Evolutionary conservation across 75 land plant species (phyloP).

Genomic region (Ceratopteris richardii): DNA sequence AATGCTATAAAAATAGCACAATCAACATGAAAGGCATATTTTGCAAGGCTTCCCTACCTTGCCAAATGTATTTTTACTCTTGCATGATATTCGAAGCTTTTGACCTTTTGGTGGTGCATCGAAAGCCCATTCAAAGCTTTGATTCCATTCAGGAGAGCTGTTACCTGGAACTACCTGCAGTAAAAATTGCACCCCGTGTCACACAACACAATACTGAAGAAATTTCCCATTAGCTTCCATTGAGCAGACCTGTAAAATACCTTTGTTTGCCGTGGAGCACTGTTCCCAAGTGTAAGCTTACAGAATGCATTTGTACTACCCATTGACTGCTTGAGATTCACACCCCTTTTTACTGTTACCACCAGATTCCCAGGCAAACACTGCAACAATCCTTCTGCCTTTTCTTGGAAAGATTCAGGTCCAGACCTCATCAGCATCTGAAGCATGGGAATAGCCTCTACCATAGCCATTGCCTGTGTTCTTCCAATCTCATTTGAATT

Average conservation of each 20-base stretch:
- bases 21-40: too few relatives aligned
- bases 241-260: slow-evolving; percentile 15
- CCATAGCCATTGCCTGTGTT: slow-evolving; percentile 71
- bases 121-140: slow-evolving; percentile 92
- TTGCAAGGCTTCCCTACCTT: too few relatives aligned
- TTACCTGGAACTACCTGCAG: slow-evolving; percentile 61
- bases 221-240: too few relatives aligned
- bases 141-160: slow-evolving; percentile 83
- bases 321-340: slow-evolving; percentile 81
- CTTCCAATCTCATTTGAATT: slow-evolving; percentile 70
- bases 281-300: slow-evolving; percentile 75
- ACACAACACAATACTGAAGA: background rate
- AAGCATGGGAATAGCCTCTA: slow-evolving; percentile 89
- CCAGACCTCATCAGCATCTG: slow-evolving; percentile 66
- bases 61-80: slow-evolving; percentile 87
- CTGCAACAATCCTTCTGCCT: slow-evolving; percentile 69
- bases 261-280: slow-evolving; percentile 84
- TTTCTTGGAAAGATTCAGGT: slow-evolving; percentile 75
- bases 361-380: slow-evolving; percentile 86
- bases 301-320: slow-evolving; percentile 91
- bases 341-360: slow-evolving; percentile 80
- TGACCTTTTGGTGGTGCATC: slow-evolving; percentile 96
- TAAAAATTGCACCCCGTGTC: background rate
- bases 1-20: too few relatives aligned
- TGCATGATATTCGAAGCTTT: slow-evolving; percentile 85